Evolutionary conservation across 1,284 basidiomycete species (phyloP), one percentile per base, ranked within the genome.

Genomic region (Neonothopanus nambi): DNA sequence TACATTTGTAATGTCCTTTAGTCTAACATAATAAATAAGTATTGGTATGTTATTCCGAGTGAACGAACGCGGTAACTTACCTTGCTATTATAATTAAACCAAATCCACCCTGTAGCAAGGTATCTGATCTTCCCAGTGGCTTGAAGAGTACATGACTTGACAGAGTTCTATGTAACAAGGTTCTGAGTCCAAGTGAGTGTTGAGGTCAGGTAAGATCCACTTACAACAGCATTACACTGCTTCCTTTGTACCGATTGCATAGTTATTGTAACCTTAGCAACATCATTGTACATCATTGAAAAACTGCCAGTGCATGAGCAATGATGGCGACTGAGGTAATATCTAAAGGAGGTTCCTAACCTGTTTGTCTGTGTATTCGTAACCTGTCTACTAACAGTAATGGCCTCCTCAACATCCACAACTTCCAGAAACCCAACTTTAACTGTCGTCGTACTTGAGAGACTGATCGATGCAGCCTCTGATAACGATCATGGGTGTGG

Each of bases 71-170:
- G 11, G 5, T 28, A 28, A 5, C 5, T 5, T 28, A 28, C 26
- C 26, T 28, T 15, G 36, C 23, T 18, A 33, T 51, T 56, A 44
- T 65, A 68, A 43, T 68, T 65, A 46, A 66, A 68, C 65, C 66
- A 68, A 9, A 67, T 61, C 55, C 53, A 67, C 2, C 66, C 65
- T 8, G 56, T 59, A 11, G 62, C 66, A n/a, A 61, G 45, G 38
- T 63, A 59, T 7, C 50, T 58, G n/a, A 64, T 51, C 23, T 56
- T 26, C 3, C 63, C 66, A 3, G 46, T 56, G 1, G 60, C 66
- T 45, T 60, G 52, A 9, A 59, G 54, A 26, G 54, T 61, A 41
- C 66, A 67, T 1, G 61, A 52, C 41, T 60, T 61, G 21, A 55
- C 57, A 4, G 46, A 56, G 44, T 56, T 57, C 62, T 65, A 36